phyloP scores from a whole-genome alignment of 352 stramenopile species.

The Phytophthora colocasiae region DNA sequence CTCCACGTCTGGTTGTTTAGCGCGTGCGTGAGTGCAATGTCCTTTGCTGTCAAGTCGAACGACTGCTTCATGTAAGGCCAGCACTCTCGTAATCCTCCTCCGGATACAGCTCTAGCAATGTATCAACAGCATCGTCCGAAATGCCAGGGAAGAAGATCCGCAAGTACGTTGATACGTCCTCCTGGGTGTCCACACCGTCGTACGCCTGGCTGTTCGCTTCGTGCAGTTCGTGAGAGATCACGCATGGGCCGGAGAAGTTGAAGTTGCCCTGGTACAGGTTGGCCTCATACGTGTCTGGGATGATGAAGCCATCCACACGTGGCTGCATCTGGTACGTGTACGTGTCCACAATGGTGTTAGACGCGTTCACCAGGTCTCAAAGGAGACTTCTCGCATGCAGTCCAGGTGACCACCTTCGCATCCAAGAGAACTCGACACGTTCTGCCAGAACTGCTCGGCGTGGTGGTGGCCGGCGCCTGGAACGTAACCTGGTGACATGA shows the following conservation, averaged over 20 bases:
- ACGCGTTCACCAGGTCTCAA: slow-evolving; percentile 6
- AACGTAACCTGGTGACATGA: slow-evolving; percentile 35
- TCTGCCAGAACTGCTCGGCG: slow-evolving; percentile 37
- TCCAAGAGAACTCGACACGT: slow-evolving; percentile 26
- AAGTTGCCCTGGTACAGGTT: slow-evolving; percentile 40
- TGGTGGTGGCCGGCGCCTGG: slow-evolving; percentile 34
- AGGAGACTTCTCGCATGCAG: slow-evolving; percentile 36
- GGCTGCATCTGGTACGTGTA: slow-evolving; percentile 40
- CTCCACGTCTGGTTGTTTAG: slow-evolving; percentile 40
- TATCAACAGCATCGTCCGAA: slow-evolving; percentile 28
- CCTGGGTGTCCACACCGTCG: slow-evolving; percentile 14
- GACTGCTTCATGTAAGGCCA: slow-evolving; percentile 37
- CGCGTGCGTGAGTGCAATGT: slow-evolving; percentile 26
- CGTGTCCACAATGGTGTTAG: slow-evolving; percentile 10
- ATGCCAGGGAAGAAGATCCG: slow-evolving; percentile 37
- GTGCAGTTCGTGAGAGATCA: slow-evolving; percentile 34
- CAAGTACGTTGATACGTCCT: slow-evolving; percentile 28
- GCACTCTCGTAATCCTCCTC: slow-evolving; percentile 26
- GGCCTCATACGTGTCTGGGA: slow-evolving; percentile 38
- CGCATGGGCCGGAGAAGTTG: slow-evolving; percentile 39
- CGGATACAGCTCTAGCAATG: slow-evolving; percentile 28
- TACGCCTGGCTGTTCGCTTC: slow-evolving; percentile 27
- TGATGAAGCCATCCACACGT: slow-evolving; percentile 32
- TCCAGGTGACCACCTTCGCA: slow-evolving; percentile 26
- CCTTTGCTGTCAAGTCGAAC: slow-evolving; percentile 28